phyloP scores from a whole-genome alignment of 2,329 filamentous ascomycete genomes.

The Ustulina deusta region DNA sequence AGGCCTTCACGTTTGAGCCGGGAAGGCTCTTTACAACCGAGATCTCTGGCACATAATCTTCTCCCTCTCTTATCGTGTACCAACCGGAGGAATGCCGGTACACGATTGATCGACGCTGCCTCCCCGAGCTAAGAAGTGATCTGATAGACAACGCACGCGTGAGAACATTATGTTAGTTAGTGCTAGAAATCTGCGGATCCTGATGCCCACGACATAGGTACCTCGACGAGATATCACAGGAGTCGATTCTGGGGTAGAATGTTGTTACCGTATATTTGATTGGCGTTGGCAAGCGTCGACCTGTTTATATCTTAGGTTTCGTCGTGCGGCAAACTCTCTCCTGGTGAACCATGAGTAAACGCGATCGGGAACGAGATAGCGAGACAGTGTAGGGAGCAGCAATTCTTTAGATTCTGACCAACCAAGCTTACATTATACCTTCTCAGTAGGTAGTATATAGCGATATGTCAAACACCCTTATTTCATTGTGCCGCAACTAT shows the following conservation, averaged over 20 bases:
- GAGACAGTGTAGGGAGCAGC: background rate
- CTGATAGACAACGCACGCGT: background rate
- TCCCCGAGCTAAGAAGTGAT: background rate
- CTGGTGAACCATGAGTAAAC: background rate
- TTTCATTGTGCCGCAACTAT: background rate
- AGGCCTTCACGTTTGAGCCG: background rate
- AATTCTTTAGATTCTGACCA: background rate
- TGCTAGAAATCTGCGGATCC: background rate
- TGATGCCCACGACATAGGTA: background rate
- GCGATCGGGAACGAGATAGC: background rate
- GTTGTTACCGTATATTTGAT: background rate
- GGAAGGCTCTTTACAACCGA: background rate
- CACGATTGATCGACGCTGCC: background rate
- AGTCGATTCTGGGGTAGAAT: background rate
- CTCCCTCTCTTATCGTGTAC: background rate
- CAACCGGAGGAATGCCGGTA: too few species aligned
- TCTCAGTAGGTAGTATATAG: background rate
- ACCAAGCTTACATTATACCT: background rate
- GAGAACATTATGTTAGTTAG: background rate
- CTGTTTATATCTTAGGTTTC: background rate
- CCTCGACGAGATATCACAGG: background rate
- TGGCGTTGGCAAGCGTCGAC: background rate
- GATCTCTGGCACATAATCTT: background rate
- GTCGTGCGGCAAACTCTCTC: background rate
- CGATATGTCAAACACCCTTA: background rate